Percentiles rank a stretch among this genome's conserved stretches.
phyloP scores from a whole-genome alignment of 2,329 filamentous ascomycete genomes.

The Fusarium sp. region DNA sequence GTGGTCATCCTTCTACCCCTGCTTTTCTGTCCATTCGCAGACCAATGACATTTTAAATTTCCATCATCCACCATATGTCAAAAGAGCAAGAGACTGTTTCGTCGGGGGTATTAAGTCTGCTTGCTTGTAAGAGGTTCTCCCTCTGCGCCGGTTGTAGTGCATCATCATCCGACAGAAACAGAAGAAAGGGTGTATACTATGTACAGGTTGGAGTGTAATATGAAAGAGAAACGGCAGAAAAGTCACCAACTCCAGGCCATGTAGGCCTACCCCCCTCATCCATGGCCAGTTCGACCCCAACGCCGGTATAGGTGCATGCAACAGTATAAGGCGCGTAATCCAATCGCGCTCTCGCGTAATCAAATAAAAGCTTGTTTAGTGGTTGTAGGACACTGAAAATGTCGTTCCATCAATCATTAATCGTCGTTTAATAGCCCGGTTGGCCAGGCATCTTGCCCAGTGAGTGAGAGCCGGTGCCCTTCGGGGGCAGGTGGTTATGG shows the following conservation, averaged over 20 bases:
- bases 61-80: constrained; percentile 26
- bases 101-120: constrained; percentile 34
- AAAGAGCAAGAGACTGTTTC: constrained; percentile 35
- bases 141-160: constrained; percentile 11
- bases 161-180: constrained; percentile 16
- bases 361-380: constrained; percentile 18
- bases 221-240: constrained; percentile 31
- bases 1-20: constrained; percentile 25
- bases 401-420: constrained; percentile 37
- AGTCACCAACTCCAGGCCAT: constrained; percentile 47
- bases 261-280: constrained; percentile 31
- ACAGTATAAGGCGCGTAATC: constrained; percentile 12
- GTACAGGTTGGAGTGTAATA: constrained; percentile 26
- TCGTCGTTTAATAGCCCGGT: constrained; percentile 62
- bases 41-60: constrained; percentile 14
- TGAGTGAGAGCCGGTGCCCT: constrained; percentile 61
- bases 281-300: constrained; percentile 40
- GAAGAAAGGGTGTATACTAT: constrained; percentile 27
- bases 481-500: constrained; percentile 69
- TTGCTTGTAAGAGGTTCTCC: constrained; percentile 33
- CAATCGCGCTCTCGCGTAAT: constrained; percentile 8
- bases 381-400: constrained; percentile 26
- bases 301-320: constrained; percentile 44
- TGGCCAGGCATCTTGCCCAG: constrained; percentile 69
- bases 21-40: constrained; percentile 30